phyloP scores from a whole-genome alignment of 148 eudicot species.

The Amaranthus cruentus region DNA sequence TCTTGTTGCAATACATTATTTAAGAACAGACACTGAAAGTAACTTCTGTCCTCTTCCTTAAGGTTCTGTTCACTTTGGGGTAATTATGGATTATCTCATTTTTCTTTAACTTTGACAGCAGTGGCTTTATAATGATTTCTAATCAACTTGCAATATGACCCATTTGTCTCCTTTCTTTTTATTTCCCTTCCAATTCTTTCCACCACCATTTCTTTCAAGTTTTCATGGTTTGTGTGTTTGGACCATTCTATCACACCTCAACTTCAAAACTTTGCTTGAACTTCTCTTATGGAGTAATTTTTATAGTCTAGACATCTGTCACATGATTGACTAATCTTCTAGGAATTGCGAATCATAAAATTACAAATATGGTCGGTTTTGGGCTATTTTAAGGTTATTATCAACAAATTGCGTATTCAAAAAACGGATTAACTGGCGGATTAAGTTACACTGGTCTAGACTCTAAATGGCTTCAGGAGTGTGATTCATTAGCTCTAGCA shows the following conservation, averaged over 20 bases:
- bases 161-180: slow-evolving; percentile 1
- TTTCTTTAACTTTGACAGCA: slow-evolving; percentile 12
- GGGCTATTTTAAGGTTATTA: too few relatives aligned
- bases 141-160: slow-evolving; percentile 5
- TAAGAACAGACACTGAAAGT: slow-evolving; percentile 35
- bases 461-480: too few relatives aligned
- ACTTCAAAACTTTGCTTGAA: not conserved
- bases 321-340: too few relatives aligned
- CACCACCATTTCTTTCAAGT: slow-evolving; percentile 7
- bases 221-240: slow-evolving; percentile 2
- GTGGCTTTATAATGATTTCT: slow-evolving; percentile 16
- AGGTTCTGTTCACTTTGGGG: slow-evolving; percentile 28
- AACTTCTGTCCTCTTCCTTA: slow-evolving; percentile 25
- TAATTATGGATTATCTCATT: not conserved
- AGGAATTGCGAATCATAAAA: too few relatives aligned
- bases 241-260: slow-evolving; percentile 14
- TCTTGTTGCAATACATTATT: slow-evolving; percentile 33
- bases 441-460: too few relatives aligned
- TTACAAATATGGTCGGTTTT: too few relatives aligned
- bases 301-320: too few relatives aligned
- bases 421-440: too few relatives aligned
- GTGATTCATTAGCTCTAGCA: too few relatives aligned
- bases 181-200: not conserved
- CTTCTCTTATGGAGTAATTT: too few relatives aligned
- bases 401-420: too few relatives aligned